These are phyloP conservation scores for Isabelozyma rhagii DNA, from an alignment of 805 yeast genomes.

Conservation along the genomic window DNA sequence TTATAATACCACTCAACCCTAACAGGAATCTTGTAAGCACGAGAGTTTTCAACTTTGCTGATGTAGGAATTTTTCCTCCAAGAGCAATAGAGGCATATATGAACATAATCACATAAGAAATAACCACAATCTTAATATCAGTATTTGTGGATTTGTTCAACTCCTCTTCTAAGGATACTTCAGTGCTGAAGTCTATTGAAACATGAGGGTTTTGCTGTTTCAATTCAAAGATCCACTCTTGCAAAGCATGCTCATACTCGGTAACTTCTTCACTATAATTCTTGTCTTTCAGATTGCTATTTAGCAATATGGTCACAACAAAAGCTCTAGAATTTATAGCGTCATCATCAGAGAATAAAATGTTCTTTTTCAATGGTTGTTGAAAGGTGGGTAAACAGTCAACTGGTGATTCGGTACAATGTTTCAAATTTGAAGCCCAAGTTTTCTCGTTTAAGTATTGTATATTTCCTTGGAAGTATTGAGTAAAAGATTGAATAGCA, in stretches of 20 bases:
- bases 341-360: conserved; percentile 55
- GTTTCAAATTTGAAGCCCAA: conserved; percentile 55
- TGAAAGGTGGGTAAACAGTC: conserved; percentile 87
- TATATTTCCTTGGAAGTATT: conserved; percentile 73
- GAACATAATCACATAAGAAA: conserved; percentile 85
- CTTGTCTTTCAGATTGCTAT: conserved; percentile 46
- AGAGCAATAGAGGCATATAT: conserved; percentile 81
- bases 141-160: conserved; percentile 77
- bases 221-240: conserved; percentile 46
- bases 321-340: conserved; percentile 67
- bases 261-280: conserved; percentile 35
- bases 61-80: conserved; percentile 53
- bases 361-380: conserved; percentile 75
- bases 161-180: conserved; percentile 80
- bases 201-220: conserved; percentile 48
- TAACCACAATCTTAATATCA: conserved; percentile 63
- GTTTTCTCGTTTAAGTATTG: conserved; percentile 41
- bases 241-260: conserved; percentile 75
- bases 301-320: conserved; percentile 68
- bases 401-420: conserved; percentile 80
- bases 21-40: conserved; percentile 63
- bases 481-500: conserved; percentile 83
- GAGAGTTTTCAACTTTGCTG: conserved; percentile 25
- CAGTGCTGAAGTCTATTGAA: conserved; percentile 73
- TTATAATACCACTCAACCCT: conserved; percentile 80